These are phyloP conservation scores for Sextonia rubra DNA, from an alignment of 164 flowering plant genomes.

Conservation along the genomic window DNA sequence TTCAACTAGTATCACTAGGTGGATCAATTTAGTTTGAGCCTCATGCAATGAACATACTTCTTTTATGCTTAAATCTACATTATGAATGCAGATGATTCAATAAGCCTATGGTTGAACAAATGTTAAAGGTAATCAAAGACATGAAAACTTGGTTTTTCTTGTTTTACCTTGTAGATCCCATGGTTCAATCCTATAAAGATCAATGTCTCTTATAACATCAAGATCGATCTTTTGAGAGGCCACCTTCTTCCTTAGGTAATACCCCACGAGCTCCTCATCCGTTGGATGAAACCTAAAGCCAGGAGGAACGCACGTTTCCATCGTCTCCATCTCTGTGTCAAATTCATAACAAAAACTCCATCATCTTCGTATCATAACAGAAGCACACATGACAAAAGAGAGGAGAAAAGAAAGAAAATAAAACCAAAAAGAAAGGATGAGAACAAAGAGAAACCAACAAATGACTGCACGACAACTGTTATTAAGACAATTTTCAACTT, in stretches of 20 bases:
- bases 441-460: conserved; percentile 13
- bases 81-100: no score
- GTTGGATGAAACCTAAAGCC: conserved; percentile 93
- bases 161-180: conserved; percentile 85
- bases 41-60: no score
- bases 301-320: conserved; percentile 81
- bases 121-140: background rate
- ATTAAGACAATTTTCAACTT: conserved; percentile 7
- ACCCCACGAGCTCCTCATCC: conserved; percentile 85
- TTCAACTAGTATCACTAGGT: no score
- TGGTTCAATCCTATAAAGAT: conserved; percentile 87
- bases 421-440: no score
- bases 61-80: background rate
- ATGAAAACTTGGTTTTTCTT: background rate
- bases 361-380: conserved; percentile 30
- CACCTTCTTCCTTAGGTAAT: conserved; percentile 77
- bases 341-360: conserved; percentile 40
- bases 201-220: conserved; percentile 79
- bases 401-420: no score
- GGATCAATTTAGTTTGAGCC: no score
- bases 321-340: conserved; percentile 41
- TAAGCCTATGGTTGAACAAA: no score
- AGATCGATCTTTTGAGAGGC: conserved; percentile 83
- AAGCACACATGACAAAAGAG: conserved; percentile 3
- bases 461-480: conserved; percentile 45